Evolutionary conservation across 768 basidiomycete genomes (phyloP), one percentile per base, ranked within the genome.

Genomic region (Trametes sanguinea): DNA sequence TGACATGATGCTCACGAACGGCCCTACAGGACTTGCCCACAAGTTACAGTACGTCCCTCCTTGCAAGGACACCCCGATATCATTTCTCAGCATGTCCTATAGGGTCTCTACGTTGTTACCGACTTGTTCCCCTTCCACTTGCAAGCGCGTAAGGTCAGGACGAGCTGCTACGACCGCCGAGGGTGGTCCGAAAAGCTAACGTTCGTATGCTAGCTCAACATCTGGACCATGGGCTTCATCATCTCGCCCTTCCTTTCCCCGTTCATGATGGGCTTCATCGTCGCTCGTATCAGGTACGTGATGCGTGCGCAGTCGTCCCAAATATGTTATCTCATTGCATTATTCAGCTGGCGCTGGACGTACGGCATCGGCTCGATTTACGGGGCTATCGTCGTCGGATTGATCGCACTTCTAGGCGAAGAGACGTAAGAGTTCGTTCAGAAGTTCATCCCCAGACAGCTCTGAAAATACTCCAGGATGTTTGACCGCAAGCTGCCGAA

Each of bases 141-240:
- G 1, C 86, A 88, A 74, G 85, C 86, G 16, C 79, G 85, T 35
- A 86, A 84, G 82, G 83, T 85, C 22, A 22, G 22, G 44, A 56
- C 74, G 65, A 9, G 56, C 35, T 60, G 35, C 14, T 35, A 9
- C 35, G 6, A 6, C 6, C 35, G 35, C 11, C 6, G 11, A 37
- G 35, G 35, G 6, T 37, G 35, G 11, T 37, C 35, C 6, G 35
- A 6, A 6, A 37, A 37, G 6, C 35, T 37, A 11, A 37, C 35
- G 11, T 37, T 37, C 35, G 22, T 9, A 5, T 29, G 17, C 13
- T 29, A 87, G 85, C 78, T 89, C 39, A 87, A 86, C 65, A 73
- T 85, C 52, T 88, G 87, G 88, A 88, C 87, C 3, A 84, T 89
- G 81, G 88, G 86, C 1, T 87, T 89, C 74, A 81, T 89, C 67